These are phyloP conservation scores for Acer negundo DNA, from an alignment of 345 rosid genomes.

Conservation along the genomic window DNA sequence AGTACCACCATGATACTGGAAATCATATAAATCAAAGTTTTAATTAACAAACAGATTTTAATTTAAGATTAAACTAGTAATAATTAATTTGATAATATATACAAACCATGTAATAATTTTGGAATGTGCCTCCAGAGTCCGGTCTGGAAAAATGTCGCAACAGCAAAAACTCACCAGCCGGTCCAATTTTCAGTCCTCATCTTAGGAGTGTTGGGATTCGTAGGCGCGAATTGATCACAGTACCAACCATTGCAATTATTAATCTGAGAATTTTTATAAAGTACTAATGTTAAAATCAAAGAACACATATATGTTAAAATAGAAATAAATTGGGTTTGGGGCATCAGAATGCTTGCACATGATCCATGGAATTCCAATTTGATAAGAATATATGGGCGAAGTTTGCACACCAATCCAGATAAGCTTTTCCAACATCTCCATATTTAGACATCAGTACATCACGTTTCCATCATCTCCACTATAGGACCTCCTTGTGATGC, in stretches of 20 bases:
- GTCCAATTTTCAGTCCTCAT: no score
- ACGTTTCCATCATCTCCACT: constrained; percentile 70
- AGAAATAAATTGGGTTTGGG: constrained; percentile 23
- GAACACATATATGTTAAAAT: neutral
- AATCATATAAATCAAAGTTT: neutral
- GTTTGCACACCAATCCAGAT: constrained; percentile 66
- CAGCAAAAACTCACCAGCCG: constrained; percentile 54
- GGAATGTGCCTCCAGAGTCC: constrained; percentile 62
- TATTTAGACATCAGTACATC: constrained; percentile 43
- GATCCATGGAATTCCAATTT: constrained; percentile 79
- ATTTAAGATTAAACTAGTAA: neutral
- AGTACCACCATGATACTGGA: constrained; percentile 71
- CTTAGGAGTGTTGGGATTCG: constrained; percentile 42
- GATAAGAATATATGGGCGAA: constrained; percentile 62
- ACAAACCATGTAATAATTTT: constrained; percentile 67
- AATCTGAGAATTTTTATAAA: constrained; percentile 28
- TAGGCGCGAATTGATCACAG: constrained; percentile 39
- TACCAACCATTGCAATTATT: constrained; percentile 60
- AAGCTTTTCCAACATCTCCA: constrained; percentile 58
- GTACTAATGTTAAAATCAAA: neutral
- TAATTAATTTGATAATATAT: neutral
- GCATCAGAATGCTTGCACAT: constrained; percentile 75
- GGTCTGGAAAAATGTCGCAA: constrained; percentile 58
- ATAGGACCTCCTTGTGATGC: constrained; percentile 87
- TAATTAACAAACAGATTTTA: neutral